phyloP scores from a whole-genome alignment of 139 green algal species.

The Micromonas pusilla region DNA sequence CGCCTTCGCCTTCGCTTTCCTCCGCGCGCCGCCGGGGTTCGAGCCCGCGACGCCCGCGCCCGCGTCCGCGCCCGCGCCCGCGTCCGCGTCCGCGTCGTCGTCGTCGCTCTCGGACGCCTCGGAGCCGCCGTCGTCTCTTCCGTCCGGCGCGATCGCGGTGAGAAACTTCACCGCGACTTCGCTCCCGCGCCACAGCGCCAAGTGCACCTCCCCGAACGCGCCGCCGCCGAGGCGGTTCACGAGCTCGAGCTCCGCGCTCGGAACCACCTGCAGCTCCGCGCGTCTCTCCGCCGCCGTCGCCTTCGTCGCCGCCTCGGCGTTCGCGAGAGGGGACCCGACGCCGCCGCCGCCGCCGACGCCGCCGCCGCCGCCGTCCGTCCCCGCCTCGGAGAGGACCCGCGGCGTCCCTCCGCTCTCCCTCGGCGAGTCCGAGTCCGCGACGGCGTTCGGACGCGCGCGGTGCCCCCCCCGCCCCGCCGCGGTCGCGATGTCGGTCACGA shows the following conservation, averaged over 20 bases:
- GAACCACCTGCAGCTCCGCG: neutral
- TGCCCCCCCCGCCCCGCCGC: neutral
- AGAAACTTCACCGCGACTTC: slow-evolving; percentile 39
- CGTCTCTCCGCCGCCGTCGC: neutral
- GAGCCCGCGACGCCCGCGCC: neutral
- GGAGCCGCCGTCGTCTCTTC: neutral
- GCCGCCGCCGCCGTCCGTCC: neutral
- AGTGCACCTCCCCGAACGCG: slow-evolving; percentile 37
- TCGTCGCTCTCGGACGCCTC: neutral
- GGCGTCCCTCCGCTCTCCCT: no score
- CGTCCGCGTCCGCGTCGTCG: neutral
- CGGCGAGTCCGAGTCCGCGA: neutral
- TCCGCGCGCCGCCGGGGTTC: neutral
- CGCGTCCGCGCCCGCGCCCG: no score
- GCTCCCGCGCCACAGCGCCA: slow-evolving; percentile 32
- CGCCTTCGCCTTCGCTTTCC: neutral
- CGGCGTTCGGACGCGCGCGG: neutral
- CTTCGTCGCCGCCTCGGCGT: neutral
- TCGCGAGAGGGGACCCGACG: neutral
- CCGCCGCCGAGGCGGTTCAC: slow-evolving; percentile 31
- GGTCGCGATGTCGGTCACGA: neutral
- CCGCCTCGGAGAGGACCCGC: neutral
- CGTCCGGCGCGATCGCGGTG: neutral
- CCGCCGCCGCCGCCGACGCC: neutral
- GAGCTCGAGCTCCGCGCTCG: slow-evolving; percentile 9